These are phyloP conservation scores for Coniferiporia sulphurascens DNA, from an alignment of 1,284 basidiomycete genomes.

Conservation along the genomic window DNA sequence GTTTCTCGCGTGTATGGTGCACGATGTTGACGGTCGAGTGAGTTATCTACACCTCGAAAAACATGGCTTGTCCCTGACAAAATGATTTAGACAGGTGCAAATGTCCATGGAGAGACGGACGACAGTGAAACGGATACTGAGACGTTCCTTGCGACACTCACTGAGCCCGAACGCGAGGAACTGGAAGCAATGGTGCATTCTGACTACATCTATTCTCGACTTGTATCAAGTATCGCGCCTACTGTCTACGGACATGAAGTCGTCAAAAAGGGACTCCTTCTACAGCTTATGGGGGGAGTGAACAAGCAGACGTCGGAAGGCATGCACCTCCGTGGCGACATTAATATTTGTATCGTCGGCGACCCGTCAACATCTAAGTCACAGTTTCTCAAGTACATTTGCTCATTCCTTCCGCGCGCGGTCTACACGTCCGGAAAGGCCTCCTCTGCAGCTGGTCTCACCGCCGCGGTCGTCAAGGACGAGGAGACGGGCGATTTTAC, in stretches of 20 bases:
- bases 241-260: slow-evolving; percentile 99
- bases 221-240: slow-evolving; percentile 94
- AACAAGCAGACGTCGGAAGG: slow-evolving; percentile 97
- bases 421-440: slow-evolving; percentile 99
- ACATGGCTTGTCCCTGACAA: slow-evolving; percentile 11
- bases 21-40: slow-evolving; percentile 83
- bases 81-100: slow-evolving; percentile 60
- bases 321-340: slow-evolving; percentile 95
- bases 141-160: slow-evolving; percentile 83
- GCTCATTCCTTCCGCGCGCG: slow-evolving; percentile 96
- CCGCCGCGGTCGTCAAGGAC: slow-evolving; percentile 96
- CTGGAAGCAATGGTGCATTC: slow-evolving; percentile 90
- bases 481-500: slow-evolving; percentile 99
- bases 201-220: slow-evolving; percentile 89
- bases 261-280: slow-evolving; percentile 96
- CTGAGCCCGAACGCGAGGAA: slow-evolving; percentile 93
- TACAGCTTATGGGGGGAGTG: slow-evolving; percentile 99
- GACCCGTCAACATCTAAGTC: slow-evolving; percentile 98
- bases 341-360: slow-evolving; percentile 98
- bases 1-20: slow-evolving; percentile 97
- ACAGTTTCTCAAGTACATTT: slow-evolving; percentile 97
- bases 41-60: slow-evolving; percentile 28
- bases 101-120: slow-evolving; percentile 85
- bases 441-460: slow-evolving; percentile 97
- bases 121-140: slow-evolving; percentile 72